Evolutionary conservation across 1,284 basidiomycete genomes (phyloP).

Genomic region (Trichosporon sp.): DNA sequence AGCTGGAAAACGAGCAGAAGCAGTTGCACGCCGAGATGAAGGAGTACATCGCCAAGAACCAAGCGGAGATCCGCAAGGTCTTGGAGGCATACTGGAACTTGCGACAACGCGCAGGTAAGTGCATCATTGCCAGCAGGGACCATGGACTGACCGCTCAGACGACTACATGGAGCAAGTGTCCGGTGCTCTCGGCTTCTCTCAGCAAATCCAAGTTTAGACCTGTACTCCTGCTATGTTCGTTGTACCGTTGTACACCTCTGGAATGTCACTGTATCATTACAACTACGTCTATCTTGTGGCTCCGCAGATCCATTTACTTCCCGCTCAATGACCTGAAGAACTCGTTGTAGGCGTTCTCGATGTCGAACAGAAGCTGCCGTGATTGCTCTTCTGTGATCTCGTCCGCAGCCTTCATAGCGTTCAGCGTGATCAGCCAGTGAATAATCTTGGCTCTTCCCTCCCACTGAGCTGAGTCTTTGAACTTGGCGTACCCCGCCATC

Average conservation of each 20-base stretch:
- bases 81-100: constrained; percentile 72
- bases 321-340: constrained; percentile 74
- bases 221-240: neutral
- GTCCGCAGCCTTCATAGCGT: constrained; percentile 94
- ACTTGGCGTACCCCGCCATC: constrained; percentile 83
- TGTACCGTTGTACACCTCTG: neutral
- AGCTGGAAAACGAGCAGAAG: constrained; percentile 31
- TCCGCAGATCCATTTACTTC: neutral
- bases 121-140: neutral
- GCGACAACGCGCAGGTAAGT: constrained; percentile 66
- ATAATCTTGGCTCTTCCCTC: constrained; percentile 90
- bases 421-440: constrained; percentile 92
- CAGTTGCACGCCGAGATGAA: constrained; percentile 56
- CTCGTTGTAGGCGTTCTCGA: constrained; percentile 93
- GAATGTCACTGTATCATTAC: neutral
- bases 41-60: constrained; percentile 64
- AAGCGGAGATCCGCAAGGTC: constrained; percentile 67
- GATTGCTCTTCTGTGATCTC: constrained; percentile 94
- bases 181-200: constrained; percentile 26
- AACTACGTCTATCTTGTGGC: neutral
- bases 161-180: constrained; percentile 38
- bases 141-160: constrained; percentile 26
- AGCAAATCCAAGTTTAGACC: constrained; percentile 26
- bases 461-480: constrained; percentile 89
- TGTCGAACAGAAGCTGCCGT: constrained; percentile 87